Percentiles rank a stretch among this genome's conserved stretches.
phyloP scores from a whole-genome alignment of 345 rosid species.

The Rhizophora mangle region DNA sequence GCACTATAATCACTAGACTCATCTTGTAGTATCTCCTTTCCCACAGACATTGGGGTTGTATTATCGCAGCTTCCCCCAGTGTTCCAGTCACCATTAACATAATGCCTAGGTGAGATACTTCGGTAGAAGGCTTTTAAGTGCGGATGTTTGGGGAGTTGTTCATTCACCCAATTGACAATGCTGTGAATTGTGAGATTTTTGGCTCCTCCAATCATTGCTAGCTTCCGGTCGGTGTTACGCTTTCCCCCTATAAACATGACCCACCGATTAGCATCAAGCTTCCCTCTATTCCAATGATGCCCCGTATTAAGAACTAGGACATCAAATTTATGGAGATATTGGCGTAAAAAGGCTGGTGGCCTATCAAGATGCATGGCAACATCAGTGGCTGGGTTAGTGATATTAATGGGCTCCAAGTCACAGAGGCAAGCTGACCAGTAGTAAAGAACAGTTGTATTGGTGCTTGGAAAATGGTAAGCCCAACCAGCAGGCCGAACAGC shows the following conservation, averaged over 20 bases:
- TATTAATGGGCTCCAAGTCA: slow-evolving; percentile 56
- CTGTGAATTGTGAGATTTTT: slow-evolving; percentile 72
- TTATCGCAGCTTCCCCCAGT: slow-evolving; percentile 84
- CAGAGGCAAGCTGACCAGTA: slow-evolving; percentile 77
- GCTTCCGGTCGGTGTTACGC: slow-evolving; percentile 50
- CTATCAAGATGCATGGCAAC: slow-evolving; percentile 85
- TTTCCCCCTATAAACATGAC: slow-evolving; percentile 62
- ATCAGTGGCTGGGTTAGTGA: slow-evolving; percentile 43
- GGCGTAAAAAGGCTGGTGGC: slow-evolving; percentile 64
- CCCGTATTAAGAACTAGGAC: slow-evolving; percentile 80
- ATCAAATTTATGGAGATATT: slow-evolving; percentile 48
- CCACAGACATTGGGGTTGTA: slow-evolving; percentile 67
- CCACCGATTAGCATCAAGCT: slow-evolving; percentile 64
- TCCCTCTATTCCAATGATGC: slow-evolving; percentile 84
- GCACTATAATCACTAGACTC: slow-evolving; percentile 62
- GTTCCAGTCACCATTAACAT: slow-evolving; percentile 80
- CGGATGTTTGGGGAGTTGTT: slow-evolving; percentile 55
- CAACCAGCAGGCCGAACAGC: slow-evolving; percentile 67
- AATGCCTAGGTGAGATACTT: slow-evolving; percentile 80
- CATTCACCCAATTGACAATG: slow-evolving; percentile 61
- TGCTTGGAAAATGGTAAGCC: slow-evolving; percentile 68
- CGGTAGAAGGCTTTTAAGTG: slow-evolving; percentile 61
- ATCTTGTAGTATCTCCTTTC: slow-evolving; percentile 63
- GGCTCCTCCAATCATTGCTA: slow-evolving; percentile 56
- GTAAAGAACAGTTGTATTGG: slow-evolving; percentile 65